These are phyloP conservation scores for Saccharomycopsis fibuligera DNA, from an alignment of 805 yeast species.

Conservation along the genomic window DNA sequence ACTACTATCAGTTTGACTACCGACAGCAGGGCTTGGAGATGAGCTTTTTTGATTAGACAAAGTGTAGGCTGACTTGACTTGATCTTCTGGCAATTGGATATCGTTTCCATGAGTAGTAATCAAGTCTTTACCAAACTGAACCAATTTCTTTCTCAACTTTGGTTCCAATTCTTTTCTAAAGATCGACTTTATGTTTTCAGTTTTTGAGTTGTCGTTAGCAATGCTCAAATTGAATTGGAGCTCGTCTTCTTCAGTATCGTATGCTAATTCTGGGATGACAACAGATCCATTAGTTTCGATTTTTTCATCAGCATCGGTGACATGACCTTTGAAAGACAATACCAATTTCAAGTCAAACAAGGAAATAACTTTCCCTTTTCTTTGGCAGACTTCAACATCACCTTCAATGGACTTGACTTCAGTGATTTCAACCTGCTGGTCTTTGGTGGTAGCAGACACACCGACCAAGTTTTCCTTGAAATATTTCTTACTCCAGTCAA, in stretches of 20 bases:
- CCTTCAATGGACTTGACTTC: constrained; percentile 69
- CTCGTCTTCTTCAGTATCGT: constrained; percentile 82
- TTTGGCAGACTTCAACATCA: constrained; percentile 93
- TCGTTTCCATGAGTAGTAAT: constrained; percentile 73
- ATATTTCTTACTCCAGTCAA: constrained; percentile 81
- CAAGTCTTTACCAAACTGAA: constrained; percentile 70
- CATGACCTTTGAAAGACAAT: constrained; percentile 47
- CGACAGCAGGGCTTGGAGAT: neutral
- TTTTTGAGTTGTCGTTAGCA: constrained; percentile 42
- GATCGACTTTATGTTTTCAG: constrained; percentile 40
- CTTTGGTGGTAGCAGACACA: constrained; percentile 26
- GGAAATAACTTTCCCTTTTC: constrained; percentile 94
- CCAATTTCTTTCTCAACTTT: constrained; percentile 52
- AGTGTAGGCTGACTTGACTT: constrained; percentile 53
- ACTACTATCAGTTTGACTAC: constrained; percentile 9
- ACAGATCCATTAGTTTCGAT: constrained; percentile 54
- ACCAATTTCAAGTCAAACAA: constrained; percentile 74
- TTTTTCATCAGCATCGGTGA: constrained; percentile 16
- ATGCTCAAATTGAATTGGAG: constrained; percentile 77
- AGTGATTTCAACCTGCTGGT: constrained; percentile 31
- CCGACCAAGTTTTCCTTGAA: constrained; percentile 58
- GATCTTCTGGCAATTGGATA: constrained; percentile 73
- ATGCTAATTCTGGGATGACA: constrained; percentile 85
- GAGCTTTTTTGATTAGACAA: constrained; percentile 38
- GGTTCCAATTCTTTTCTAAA: constrained; percentile 60